Percentiles rank a stretch among this genome's conserved stretches.
These are phyloP conservation scores for Isoetes taiwanensis DNA, from an alignment of 75 land plant genomes.

Conservation along the genomic window DNA sequence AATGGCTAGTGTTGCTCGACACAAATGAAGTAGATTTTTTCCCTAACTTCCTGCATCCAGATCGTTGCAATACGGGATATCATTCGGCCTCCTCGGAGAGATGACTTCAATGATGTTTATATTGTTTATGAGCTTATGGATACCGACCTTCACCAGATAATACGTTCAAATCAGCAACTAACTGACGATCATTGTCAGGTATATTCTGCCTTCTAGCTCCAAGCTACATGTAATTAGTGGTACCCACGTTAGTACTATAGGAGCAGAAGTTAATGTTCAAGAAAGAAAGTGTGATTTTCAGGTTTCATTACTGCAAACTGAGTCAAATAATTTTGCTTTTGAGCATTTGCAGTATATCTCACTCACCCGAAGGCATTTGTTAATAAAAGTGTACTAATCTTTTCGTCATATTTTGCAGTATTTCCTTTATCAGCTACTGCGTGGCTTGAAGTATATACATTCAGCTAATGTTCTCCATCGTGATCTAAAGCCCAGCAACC, in stretches of 20 bases:
- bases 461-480: conserved; percentile 80
- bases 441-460: conserved; percentile 77
- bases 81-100: conserved; percentile 55
- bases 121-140: conserved; percentile 68
- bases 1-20: no score
- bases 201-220: conserved; percentile 6
- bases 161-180: conserved; percentile 44
- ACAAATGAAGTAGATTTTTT: no score
- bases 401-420: conserved; percentile 17
- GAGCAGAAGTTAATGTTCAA: conserved; percentile 1
- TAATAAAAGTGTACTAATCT: background rate
- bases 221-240: background rate
- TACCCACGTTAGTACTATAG: background rate
- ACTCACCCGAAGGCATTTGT: background rate
- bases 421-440: conserved; percentile 64
- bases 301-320: background rate
- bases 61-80: conserved; percentile 61
- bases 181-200: conserved; percentile 65
- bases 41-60: conserved; percentile 22
- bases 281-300: conserved; percentile 3
- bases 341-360: background rate
- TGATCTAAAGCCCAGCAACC: conserved; percentile 70
- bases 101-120: conserved; percentile 49
- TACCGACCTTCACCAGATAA: conserved; percentile 60
- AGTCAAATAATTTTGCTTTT: conserved; percentile 27